Evolutionary conservation across 345 rosid species (phyloP), one percentile per base, ranked within the genome.

Genomic region (Raphanus raphanistrum): DNA sequence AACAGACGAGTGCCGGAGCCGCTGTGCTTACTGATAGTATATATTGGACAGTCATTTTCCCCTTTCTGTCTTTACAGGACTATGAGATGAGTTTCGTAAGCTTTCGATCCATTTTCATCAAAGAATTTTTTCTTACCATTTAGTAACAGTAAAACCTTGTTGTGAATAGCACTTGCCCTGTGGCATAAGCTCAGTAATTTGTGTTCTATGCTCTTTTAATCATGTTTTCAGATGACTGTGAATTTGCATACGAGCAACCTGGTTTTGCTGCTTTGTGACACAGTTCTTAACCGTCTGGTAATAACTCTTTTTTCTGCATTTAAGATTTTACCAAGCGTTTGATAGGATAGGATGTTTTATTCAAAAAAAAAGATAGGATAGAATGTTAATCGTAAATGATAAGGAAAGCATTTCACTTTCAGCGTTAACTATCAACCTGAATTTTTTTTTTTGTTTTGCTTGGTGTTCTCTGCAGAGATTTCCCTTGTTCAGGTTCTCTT

Each of bases 31-130:
- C 91, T 15, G 93, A 90, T 74, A 73, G 81, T 64, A 68, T 87
- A 16, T 92, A 85, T 82, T 92, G 97, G 94, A 35, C 61, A 15
- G 74, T 88, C 71, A 87, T 92, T 81, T 90, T 86, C 72, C 93
- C 92, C 0, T 88, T 84, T 79, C 84, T 90, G 72, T 82, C 87
- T 72, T 76, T 87, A 75, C 73, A 74, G 36, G 91, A 87, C 76
- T 84, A 80, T 33, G 33, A 74, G 9, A 74, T 86, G 73, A 79
- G 83, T 85, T 86, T 87, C 3, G 90, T 88, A 83, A 90, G 93
- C 80, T 72, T 28, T 63, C 1, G 3, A 3, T 4, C 41, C 68
- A 33, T 28, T 11, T 55, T 50, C 5, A 35, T 28, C 3, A 11
- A 45, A n/a, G 48, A n/a, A 1, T 21, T 2, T 68, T 26, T 59